These are phyloP conservation scores for Umbelopsis sp. DNA, from an alignment of 371 early-diverging fungal species.

Conservation along the genomic window DNA sequence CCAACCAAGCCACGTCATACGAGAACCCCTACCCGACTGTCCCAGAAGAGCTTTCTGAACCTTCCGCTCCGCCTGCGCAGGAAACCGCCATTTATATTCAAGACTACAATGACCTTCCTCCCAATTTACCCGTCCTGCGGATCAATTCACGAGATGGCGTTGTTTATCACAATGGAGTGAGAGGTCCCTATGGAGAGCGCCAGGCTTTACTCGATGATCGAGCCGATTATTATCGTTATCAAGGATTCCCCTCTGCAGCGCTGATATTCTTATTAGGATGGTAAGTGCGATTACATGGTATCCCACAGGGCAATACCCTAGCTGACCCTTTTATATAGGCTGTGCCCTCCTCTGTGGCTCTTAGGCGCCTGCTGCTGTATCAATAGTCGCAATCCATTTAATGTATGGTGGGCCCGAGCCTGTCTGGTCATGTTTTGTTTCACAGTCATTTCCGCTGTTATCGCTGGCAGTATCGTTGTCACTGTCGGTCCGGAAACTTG, in stretches of 20 bases:
- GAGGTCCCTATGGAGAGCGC: not conserved
- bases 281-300: slow-evolving; percentile 16
- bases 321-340: not conserved
- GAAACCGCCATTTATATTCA: not conserved
- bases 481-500: slow-evolving; percentile 1
- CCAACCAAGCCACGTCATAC: not conserved
- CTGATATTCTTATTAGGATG: slow-evolving; percentile 27
- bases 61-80: not conserved
- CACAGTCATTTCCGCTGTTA: slow-evolving; percentile 7
- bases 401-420: slow-evolving; percentile 27
- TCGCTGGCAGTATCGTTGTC: not conserved
- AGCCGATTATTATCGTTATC: not conserved
- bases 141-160: not conserved
- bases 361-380: slow-evolving; percentile 24
- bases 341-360: slow-evolving; percentile 27
- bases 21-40: slow-evolving; percentile 7
- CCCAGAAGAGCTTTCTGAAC: not conserved
- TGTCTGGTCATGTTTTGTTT: slow-evolving; percentile 22
- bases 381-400: slow-evolving; percentile 23
- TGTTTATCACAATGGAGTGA: no score
- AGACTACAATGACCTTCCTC: not conserved
- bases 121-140: not conserved
- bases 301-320: not conserved
- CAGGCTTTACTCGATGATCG: not conserved
- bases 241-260: slow-evolving; percentile 7